Conservation (phyloP, 352 stramenopile species). For the Saprolegnia diclina region DNA sequence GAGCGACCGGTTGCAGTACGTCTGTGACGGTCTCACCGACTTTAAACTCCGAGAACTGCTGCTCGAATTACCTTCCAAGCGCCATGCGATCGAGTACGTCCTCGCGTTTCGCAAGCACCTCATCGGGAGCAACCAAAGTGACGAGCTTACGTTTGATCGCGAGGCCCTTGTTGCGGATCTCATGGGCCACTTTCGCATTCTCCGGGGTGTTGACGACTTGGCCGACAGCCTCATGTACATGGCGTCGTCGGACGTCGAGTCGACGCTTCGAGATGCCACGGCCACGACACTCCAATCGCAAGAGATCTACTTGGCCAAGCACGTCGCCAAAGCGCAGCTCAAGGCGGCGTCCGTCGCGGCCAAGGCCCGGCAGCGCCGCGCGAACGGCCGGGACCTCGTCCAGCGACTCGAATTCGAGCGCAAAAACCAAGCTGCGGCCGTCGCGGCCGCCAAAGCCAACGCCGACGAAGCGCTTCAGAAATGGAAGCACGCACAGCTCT, state of each 20-base stretch:
- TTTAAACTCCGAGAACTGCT: conserved; percentile 85
- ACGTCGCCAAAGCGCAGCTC: conserved; percentile 32
- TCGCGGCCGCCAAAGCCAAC: conserved; percentile 35
- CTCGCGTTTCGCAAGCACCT: conserved; percentile 45
- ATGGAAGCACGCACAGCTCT: conserved; percentile 71
- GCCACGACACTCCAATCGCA: conserved; percentile 19
- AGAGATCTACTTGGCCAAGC: conserved; percentile 37
- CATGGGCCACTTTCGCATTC: conserved; percentile 74
- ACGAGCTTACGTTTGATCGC: conserved; percentile 35
- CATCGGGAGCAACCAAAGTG: conserved; percentile 27
- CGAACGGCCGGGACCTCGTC: neutral
- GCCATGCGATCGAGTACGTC: conserved; percentile 80
- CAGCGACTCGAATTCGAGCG: neutral
- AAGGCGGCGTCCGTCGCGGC: conserved; percentile 37
- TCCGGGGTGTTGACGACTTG: conserved; percentile 47
- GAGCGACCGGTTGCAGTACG: conserved; percentile 41
- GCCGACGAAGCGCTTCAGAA: conserved; percentile 58
- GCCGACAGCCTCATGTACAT: conserved; percentile 53
- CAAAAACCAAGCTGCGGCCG: neutral
- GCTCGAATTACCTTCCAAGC: conserved; percentile 88
- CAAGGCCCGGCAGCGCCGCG: conserved; percentile 16
- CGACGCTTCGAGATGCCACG: conserved; percentile 31
- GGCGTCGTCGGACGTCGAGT: conserved; percentile 56
- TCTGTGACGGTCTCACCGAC: conserved; percentile 75
- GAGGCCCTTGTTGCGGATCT: conserved; percentile 51